A percentile compares a stretch with the other conserved stretches of the same genome.
Evolutionary conservation across 2,329 filamentous ascomycete species (phyloP).

Genomic region (Calonectria pseudoreteaudii): DNA sequence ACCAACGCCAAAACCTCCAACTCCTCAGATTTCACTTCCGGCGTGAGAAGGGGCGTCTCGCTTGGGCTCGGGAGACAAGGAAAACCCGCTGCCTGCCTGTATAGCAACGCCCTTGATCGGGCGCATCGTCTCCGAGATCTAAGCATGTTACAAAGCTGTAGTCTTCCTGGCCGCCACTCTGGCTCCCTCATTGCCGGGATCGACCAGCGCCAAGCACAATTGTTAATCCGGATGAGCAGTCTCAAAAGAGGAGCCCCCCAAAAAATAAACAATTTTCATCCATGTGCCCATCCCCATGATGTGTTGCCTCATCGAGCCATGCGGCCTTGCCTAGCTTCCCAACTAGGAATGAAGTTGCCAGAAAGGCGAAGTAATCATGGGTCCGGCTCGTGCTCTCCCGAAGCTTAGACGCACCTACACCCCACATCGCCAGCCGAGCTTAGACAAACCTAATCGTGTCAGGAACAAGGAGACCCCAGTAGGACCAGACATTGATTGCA

Average conservation of each 20-base stretch:
- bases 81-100: background rate
- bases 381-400: slow-evolving; percentile 6
- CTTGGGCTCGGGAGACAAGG: background rate
- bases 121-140: background rate
- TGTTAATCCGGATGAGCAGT: background rate
- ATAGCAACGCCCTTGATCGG: background rate
- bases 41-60: background rate
- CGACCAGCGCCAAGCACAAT: background rate
- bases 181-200: background rate
- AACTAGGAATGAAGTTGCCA: background rate
- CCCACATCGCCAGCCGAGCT: slow-evolving; percentile 9
- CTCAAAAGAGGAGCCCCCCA: background rate
- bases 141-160: background rate
- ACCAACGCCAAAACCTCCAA: background rate
- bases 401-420: background rate
- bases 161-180: background rate
- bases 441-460: slow-evolving; percentile 9
- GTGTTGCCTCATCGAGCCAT: background rate
- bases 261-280: background rate
- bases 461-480: background rate
- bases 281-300: background rate
- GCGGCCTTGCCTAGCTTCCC: background rate
- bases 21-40: background rate
- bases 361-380: background rate
- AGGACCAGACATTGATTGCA: background rate